A percentile compares a stretch with the other conserved stretches of the same genome.
Conservation (phyloP, 495 filamentous ascomycete genomes). For the Tetracladium marchalianum region DNA sequence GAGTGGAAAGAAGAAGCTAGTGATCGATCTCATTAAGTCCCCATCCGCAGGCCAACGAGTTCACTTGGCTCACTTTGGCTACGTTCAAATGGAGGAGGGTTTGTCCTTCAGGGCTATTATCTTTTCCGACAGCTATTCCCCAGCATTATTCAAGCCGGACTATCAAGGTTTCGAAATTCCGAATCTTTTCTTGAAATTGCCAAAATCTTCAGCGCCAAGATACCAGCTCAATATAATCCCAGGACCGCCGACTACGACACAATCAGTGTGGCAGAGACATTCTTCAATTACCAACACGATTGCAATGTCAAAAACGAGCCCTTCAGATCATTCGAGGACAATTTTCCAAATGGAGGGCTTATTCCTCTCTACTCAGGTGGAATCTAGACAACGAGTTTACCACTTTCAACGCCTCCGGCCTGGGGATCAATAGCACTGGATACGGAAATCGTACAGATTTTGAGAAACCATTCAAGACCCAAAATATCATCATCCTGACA, state of each 20-base stretch:
- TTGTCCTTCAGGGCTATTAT: conserved; percentile 28
- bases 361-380: conserved; percentile 11
- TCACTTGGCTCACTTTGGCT: no score
- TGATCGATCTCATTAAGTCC: conserved; percentile 30
- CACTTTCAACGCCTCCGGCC: conserved; percentile 10
- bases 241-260: background rate
- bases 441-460: conserved; percentile 30
- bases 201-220: conserved; percentile 7
- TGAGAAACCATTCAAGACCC: conserved; percentile 31
- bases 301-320: conserved; percentile 11
- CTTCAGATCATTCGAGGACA: conserved; percentile 14
- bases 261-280: conserved; percentile 4
- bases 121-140: conserved; percentile 29
- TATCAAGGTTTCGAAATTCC: conserved; percentile 13
- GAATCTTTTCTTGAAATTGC: conserved; percentile 13
- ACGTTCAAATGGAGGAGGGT: conserved; percentile 28
- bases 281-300: conserved; percentile 17
- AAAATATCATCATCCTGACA: conserved; percentile 34
- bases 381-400: conserved; percentile 16
- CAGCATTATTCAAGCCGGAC: conserved; percentile 21
- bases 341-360: conserved; percentile 12
- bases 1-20: conserved; percentile 21
- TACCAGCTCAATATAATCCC: conserved; percentile 10
- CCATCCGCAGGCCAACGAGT: no score
- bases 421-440: conserved; percentile 29